phyloP scores from a whole-genome alignment of 352 stramenopile species.

The Phytophthora niederhauseri region DNA sequence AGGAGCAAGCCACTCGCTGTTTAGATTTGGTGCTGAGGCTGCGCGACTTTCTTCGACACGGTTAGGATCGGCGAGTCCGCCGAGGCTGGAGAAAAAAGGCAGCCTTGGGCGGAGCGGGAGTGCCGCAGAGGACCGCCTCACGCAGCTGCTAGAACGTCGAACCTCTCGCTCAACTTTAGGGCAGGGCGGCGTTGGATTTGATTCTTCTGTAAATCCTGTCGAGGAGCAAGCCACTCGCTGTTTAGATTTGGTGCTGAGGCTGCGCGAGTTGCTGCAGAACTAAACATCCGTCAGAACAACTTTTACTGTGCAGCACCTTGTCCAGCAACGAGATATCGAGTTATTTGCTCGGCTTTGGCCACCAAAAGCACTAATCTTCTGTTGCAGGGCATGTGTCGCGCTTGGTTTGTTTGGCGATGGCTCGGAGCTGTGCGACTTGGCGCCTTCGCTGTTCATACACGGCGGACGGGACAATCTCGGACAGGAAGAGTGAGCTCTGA shows the following conservation, averaged over 20 bases:
- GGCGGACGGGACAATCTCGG: conserved; percentile 41
- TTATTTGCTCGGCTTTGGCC: neutral
- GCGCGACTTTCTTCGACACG: conserved; percentile 9
- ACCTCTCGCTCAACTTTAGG: conserved; percentile 15
- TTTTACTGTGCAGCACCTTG: neutral
- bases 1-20: conserved; percentile 28
- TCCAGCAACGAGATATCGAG: neutral
- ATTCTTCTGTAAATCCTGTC: conserved; percentile 7
- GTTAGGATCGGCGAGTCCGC: neutral
- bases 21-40: conserved; percentile 33
- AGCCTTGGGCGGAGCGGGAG: conserved; percentile 9
- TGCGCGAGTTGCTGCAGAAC: conserved; percentile 26
- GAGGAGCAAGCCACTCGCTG: conserved; percentile 30
- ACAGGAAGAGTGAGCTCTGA: conserved; percentile 59
- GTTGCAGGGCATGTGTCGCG: conserved; percentile 22
- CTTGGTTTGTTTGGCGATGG: conserved; percentile 25
- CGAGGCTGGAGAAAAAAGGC: conserved; percentile 7
- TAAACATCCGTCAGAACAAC: neutral
- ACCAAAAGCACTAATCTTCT: neutral
- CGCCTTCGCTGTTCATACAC: conserved; percentile 54
- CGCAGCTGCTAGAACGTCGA: conserved; percentile 21
- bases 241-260: conserved; percentile 31
- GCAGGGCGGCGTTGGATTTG: neutral
- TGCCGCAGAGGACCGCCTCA: conserved; percentile 16
- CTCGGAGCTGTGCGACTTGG: conserved; percentile 54